phyloP scores from a whole-genome alignment of 2,329 filamentous ascomycete genomes.

The Penicillium sp. region DNA sequence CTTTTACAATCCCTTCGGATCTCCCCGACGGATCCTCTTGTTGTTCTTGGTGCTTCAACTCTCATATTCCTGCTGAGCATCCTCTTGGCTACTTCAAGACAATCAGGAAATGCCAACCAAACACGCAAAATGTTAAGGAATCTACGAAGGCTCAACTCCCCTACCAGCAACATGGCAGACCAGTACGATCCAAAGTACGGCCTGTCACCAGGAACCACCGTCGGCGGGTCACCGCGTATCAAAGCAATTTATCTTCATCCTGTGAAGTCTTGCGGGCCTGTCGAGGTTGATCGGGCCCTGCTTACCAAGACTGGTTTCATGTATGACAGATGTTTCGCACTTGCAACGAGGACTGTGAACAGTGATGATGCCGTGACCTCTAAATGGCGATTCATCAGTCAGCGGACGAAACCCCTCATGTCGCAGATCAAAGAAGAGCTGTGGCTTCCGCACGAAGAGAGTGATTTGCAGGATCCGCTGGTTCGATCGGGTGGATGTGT shows the following conservation, averaged over 20 bases:
- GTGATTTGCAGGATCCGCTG: neutral
- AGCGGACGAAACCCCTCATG: conserved; percentile 31
- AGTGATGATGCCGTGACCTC: neutral
- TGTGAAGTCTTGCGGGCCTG: neutral
- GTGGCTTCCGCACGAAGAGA: neutral
- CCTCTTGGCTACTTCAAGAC: neutral
- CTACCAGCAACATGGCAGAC: conserved; percentile 2
- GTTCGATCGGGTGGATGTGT: neutral
- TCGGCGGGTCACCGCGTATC: neutral
- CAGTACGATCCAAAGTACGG: neutral
- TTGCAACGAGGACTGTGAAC: neutral
- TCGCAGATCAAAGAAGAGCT: conserved; percentile 23
- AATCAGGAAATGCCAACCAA: neutral
- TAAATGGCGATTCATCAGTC: conserved; percentile 32
- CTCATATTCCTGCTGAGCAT: neutral
- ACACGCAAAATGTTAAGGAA: neutral
- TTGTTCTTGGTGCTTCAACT: neutral
- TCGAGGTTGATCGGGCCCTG: neutral
- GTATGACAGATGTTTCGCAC: neutral
- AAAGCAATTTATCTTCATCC: conserved; percentile 4
- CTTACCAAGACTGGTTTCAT: neutral
- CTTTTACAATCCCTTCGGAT: neutral
- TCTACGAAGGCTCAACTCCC: neutral
- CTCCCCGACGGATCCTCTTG: neutral
- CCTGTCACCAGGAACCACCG: neutral